Evolutionary conservation across 169 alveolate genomes (phyloP).

Genomic region (Plasmodium coatneyi): DNA sequence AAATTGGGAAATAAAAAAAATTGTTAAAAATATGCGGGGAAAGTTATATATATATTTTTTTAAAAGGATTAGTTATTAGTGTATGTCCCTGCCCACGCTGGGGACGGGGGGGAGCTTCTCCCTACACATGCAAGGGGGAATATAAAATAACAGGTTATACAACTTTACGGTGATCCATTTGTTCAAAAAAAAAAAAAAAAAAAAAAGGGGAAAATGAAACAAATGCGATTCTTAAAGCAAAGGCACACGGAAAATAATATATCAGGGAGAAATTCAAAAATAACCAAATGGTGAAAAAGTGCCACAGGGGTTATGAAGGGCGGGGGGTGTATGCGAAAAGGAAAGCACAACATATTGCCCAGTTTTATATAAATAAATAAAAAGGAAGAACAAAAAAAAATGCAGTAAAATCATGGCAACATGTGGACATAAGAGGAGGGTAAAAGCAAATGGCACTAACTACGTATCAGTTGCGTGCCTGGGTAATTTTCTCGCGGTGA

Average conservation of each 20-base stretch:
- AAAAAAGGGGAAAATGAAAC: not conserved
- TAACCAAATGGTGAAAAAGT: not conserved
- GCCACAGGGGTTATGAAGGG: not conserved
- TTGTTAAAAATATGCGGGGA: not conserved
- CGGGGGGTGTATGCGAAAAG: not conserved
- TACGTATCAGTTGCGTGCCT: not conserved
- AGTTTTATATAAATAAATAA: not conserved
- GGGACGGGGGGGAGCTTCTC: not conserved
- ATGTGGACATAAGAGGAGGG: not conserved
- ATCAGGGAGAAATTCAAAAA: not conserved
- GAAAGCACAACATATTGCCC: not conserved
- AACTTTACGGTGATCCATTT: not conserved
- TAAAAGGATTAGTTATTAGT: not conserved
- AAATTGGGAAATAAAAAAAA: not conserved
- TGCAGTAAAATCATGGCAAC: not conserved
- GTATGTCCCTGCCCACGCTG: not conserved
- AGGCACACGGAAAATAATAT: not conserved
- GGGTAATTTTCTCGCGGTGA: not conserved
- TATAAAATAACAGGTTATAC: not conserved
- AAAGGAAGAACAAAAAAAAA: not conserved
- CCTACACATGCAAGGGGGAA: not conserved
- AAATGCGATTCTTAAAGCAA: not conserved
- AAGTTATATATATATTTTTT: not conserved
- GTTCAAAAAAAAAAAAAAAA: not conserved
- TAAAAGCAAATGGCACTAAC: not conserved